Conservation (phyloP, 2,329 filamentous ascomycete genomes). For the Dryadomyces quercus-mongolicae region DNA sequence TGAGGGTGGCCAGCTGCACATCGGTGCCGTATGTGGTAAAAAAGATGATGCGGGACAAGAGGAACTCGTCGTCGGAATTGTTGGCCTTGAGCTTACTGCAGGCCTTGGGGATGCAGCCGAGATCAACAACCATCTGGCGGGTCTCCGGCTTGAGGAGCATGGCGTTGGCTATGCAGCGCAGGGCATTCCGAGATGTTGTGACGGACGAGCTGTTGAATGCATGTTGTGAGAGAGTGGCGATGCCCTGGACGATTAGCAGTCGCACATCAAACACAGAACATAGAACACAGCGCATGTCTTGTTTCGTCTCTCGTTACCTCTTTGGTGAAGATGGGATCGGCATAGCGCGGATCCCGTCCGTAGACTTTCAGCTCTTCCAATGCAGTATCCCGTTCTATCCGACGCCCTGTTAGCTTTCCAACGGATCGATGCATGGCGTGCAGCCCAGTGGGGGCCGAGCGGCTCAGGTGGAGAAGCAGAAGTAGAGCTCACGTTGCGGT, state of each 20-base stretch:
- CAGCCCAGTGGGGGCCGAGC: neutral
- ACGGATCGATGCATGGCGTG: neutral
- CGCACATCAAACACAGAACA: neutral
- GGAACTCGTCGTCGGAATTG: constrained; percentile 73
- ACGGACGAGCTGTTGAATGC: constrained; percentile 56
- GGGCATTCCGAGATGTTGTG: constrained; percentile 58
- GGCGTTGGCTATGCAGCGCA: constrained; percentile 78
- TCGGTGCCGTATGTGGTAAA: constrained; percentile 66
- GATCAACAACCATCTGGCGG: constrained; percentile 60
- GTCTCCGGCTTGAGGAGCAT: constrained; percentile 57
- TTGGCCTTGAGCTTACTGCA: constrained; percentile 63
- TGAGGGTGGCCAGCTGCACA: constrained; percentile 52
- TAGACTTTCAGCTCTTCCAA: constrained; percentile 66
- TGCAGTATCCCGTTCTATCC: constrained; percentile 47
- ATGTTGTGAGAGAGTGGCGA: constrained; percentile 58
- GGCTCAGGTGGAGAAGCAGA: neutral
- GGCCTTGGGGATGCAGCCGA: constrained; percentile 54
- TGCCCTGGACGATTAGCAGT: constrained; percentile 41
- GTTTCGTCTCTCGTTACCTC: constrained; percentile 36
- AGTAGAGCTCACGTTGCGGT: constrained; percentile 39
- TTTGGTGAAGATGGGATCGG: constrained; percentile 75
- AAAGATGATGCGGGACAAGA: constrained; percentile 68
- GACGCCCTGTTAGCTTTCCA: neutral
- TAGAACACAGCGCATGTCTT: neutral
- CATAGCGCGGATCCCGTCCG: constrained; percentile 58